Conservation (phyloP, 331 rosid species). For the Stylosanthes scabra region DNA sequence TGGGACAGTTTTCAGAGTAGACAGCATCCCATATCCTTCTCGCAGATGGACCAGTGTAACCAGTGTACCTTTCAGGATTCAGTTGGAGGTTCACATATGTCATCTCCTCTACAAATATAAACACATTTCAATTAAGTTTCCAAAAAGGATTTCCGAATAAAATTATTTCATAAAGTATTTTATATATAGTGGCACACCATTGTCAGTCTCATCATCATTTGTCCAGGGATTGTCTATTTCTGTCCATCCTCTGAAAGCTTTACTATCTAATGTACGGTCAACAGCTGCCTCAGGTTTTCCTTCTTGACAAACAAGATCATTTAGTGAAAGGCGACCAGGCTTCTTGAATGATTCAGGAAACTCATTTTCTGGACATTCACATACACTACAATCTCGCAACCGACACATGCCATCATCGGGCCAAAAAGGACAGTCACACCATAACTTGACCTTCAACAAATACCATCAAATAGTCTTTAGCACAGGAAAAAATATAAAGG, state of each 20-base stretch:
- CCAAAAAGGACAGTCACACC: conserved; percentile 99
- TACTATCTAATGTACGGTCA: conserved; percentile 89
- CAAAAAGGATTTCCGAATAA: conserved; percentile 21
- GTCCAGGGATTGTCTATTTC: conserved; percentile 97
- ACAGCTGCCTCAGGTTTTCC: conserved; percentile 97
- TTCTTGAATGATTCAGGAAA: conserved; percentile 84
- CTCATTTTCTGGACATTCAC: conserved; percentile 92
- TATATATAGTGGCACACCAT: conserved; percentile 54
- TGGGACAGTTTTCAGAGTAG: conserved; percentile 94
- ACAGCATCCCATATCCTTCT: conserved; percentile 93
- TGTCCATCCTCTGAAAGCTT: conserved; percentile 94
- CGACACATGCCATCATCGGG: conserved; percentile 99
- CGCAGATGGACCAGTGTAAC: conserved; percentile 93
- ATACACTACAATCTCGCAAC: conserved; percentile 95
- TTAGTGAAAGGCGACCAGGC: conserved; percentile 68
- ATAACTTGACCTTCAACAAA: conserved; percentile 69
- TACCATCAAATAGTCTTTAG: conserved; percentile 32
- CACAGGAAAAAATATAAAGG: background rate
- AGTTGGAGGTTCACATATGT: conserved; percentile 94
- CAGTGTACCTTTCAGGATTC: conserved; percentile 96
- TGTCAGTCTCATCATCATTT: conserved; percentile 90
- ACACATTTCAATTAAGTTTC: conserved; percentile 14
- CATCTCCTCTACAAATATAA: conserved; percentile 77
- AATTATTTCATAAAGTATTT: background rate
- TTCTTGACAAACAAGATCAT: conserved; percentile 90